Conservation (phyloP, 768 basidiomycete genomes). For the Asterophora parasitica region DNA sequence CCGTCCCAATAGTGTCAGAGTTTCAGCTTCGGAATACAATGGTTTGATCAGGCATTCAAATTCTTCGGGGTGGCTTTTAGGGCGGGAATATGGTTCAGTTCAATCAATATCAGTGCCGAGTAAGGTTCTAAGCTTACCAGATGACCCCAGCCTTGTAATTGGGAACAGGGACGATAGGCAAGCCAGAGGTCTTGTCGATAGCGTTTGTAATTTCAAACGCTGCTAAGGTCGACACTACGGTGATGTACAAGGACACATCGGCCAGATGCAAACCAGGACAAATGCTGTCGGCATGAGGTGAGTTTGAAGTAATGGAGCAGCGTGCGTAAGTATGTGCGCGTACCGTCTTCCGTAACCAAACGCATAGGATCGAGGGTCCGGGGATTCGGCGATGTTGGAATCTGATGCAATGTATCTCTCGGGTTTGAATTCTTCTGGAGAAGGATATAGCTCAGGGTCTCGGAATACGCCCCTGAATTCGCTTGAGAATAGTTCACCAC, state of each 20-base stretch:
- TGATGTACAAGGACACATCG: slow-evolving; percentile 7
- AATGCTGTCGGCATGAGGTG: slow-evolving; percentile 6
- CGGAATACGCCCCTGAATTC: slow-evolving; percentile 26
- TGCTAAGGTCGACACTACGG: slow-evolving; percentile 6
- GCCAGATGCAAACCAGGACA: slow-evolving; percentile 16
- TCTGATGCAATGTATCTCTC: slow-evolving; percentile 1
- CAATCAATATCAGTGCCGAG: neutral
- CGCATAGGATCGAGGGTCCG: slow-evolving; percentile 8
- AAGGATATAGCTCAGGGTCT: slow-evolving; percentile 30
- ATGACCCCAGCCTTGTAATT: slow-evolving; percentile 9
- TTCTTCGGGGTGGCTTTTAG: slow-evolving; percentile 5
- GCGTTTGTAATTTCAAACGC: slow-evolving; percentile 13
- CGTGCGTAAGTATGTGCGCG: neutral
- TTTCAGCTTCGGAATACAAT: slow-evolving; percentile 3
- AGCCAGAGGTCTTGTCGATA: slow-evolving; percentile 2
- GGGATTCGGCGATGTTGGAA: neutral
- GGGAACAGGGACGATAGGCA: slow-evolving; percentile 6
- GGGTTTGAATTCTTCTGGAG: slow-evolving; percentile 21
- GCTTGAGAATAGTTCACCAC: neutral
- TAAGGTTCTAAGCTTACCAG: neutral
- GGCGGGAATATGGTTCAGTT: neutral
- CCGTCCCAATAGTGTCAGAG: slow-evolving; percentile 1
- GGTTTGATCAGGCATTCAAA: slow-evolving; percentile 6
- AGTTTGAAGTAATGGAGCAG: neutral
- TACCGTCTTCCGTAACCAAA: slow-evolving; percentile 24